phyloP scores from a whole-genome alignment of 768 basidiomycete species.

The Pleurotus salmoneostramineus region DNA sequence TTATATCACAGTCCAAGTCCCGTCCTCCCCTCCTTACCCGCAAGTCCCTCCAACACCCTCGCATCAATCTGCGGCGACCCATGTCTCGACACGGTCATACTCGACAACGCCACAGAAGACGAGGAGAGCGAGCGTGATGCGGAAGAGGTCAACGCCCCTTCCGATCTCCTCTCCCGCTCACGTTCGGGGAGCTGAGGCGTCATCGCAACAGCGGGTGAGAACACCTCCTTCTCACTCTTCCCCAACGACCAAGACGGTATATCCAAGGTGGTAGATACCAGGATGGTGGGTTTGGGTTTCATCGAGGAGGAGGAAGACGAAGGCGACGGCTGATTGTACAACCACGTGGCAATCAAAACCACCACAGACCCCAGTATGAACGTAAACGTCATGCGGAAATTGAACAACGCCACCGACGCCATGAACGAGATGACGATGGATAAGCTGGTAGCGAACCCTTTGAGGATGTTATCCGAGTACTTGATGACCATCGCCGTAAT shows the following conservation, averaged over 20 bases:
- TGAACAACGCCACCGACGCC: slow-evolving; percentile 86
- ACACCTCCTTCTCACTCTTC: slow-evolving; percentile 1
- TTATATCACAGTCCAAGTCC: not conserved
- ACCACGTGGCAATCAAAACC: slow-evolving; percentile 86
- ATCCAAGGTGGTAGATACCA: not conserved
- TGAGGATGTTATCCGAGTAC: slow-evolving; percentile 87
- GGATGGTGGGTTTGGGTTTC: slow-evolving; percentile 16
- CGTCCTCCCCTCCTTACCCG: not conserved
- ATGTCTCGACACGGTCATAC: not conserved
- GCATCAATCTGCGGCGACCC: not conserved
- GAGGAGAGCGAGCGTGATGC: not conserved
- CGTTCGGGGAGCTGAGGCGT: not conserved
- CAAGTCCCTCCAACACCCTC: not conserved
- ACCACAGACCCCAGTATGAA: slow-evolving; percentile 82
- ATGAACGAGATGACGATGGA: slow-evolving; percentile 95
- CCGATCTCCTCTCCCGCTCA: not conserved
- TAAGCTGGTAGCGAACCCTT: slow-evolving; percentile 93
- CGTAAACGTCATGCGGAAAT: slow-evolving; percentile 80
- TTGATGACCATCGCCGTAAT: slow-evolving; percentile 94
- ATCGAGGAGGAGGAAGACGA: slow-evolving; percentile 13
- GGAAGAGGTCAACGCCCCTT: slow-evolving; percentile 2
- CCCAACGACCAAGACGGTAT: slow-evolving; percentile 6
- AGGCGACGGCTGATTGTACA: slow-evolving; percentile 70
- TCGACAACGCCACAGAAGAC: slow-evolving; percentile 3
- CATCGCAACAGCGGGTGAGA: not conserved